Percentiles rank a stretch among this genome's conserved stretches.
phyloP scores from a whole-genome alignment of 352 stramenopile genomes.

The Globisporangium alternatum region DNA sequence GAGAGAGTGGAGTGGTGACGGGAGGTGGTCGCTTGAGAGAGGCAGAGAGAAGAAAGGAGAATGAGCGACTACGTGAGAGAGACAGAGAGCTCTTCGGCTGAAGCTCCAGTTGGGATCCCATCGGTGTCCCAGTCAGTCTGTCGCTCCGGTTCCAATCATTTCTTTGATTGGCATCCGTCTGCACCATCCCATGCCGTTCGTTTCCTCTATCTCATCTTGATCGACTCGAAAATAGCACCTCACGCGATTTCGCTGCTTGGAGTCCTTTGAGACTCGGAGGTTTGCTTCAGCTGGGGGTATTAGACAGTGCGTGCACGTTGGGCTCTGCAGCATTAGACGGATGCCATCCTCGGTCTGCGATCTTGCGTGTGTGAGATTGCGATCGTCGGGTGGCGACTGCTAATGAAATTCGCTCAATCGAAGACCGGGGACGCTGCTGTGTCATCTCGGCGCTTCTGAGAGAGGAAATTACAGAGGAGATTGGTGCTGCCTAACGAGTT shows the following conservation, averaged over 20 bases:
- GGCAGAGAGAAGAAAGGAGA: not conserved
- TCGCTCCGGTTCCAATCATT: not conserved
- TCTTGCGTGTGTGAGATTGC: not conserved
- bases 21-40: not conserved
- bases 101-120: not conserved
- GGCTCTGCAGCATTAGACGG: not conserved
- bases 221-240: not conserved
- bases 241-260: not conserved
- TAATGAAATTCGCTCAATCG: not conserved
- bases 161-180: not conserved
- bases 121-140: not conserved
- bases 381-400: not conserved
- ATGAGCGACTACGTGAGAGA: not conserved
- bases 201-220: not conserved
- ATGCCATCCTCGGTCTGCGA: not conserved
- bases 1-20: not conserved
- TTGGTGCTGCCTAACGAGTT: no score
- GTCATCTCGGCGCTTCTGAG: no score
- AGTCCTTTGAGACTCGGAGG: not conserved
- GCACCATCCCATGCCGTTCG: not conserved
- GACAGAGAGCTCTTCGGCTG: no score
- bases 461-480: no score
- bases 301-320: not conserved
- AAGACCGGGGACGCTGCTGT: not conserved
- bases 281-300: not conserved